A percentile compares a stretch with the other conserved stretches of the same genome.
phyloP scores from a whole-genome alignment of 2,329 filamentous ascomycete species.

The Atkinsonella hypoxylon region DNA sequence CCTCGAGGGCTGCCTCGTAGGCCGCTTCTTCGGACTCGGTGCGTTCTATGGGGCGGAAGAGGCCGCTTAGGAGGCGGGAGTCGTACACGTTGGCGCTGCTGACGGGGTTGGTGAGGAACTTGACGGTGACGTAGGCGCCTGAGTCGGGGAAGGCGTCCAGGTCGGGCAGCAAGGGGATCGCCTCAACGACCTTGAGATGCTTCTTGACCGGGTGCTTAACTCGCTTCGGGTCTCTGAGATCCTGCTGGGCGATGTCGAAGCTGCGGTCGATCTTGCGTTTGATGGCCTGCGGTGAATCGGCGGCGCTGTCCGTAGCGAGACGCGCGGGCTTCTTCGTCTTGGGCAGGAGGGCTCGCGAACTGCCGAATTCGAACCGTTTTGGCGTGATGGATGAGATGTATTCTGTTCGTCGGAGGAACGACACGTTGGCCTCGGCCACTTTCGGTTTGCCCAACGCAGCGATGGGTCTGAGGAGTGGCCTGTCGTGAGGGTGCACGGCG shows the following conservation, averaged over 20 bases:
- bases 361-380: constrained; percentile 36
- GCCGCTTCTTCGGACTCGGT: constrained; percentile 41
- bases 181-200: constrained; percentile 45
- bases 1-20: constrained; percentile 37
- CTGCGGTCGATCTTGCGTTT: constrained; percentile 54
- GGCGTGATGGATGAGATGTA: constrained; percentile 63
- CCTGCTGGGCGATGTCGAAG: constrained; percentile 42
- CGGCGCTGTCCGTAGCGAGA: constrained; percentile 45
- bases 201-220: constrained; percentile 48
- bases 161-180: constrained; percentile 51
- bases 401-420: constrained; percentile 90
- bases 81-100: constrained; percentile 40
- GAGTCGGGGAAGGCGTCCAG: constrained; percentile 58
- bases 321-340: constrained; percentile 23
- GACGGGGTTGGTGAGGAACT: constrained; percentile 55
- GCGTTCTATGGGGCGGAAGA: constrained; percentile 48
- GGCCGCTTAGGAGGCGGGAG: constrained; percentile 45
- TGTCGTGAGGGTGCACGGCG: constrained; percentile 70
- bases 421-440: constrained; percentile 64
- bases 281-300: constrained; percentile 53
- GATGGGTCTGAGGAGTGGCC: constrained; percentile 70
- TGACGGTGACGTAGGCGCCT: constrained; percentile 57
- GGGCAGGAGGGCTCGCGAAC: constrained; percentile 25
- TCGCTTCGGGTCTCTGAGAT: constrained; percentile 40
- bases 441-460: constrained; percentile 77